Base-by-base conservation (phyloP, 1,284 basidiomycete species). In the Pterula multifida region DNA sequence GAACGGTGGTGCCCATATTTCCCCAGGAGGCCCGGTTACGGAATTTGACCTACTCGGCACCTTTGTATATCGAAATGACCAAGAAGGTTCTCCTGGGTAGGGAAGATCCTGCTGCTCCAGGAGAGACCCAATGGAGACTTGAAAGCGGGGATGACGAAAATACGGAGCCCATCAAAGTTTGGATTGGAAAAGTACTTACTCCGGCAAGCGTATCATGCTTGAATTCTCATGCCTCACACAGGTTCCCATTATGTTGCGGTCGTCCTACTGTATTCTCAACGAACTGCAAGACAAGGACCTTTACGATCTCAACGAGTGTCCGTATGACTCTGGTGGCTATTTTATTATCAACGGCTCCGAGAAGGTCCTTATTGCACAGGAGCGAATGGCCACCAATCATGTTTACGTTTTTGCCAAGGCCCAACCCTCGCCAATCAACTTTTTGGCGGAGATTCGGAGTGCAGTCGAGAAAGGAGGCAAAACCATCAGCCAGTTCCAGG, bases 261-360 rank as follows among this genome's bases (percentile, higher is more conserved):
- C 92, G 13, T 87, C 87, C 24, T 98, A 95, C 71, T 99, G 95
- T 68, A 90, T 95, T 55, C 79, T 98, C 42, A 78, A 85, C 58
- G 81, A 74, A 21, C 70, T 97, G 44, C 75, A 77, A 54, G 89
- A 95, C 49, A 76, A 83, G 53, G 85, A 90, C 59, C 72, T 94
- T 46, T 93, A 86, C 65, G 85, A 92, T 59, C 70, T 97, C 57
- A 96, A 96, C 62, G 95, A 99, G 68, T 99, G 95, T 61, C 95
- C 95, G 1, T 95, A 94, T 63, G 96, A 99, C 66, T 90, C 91
- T 50, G 95, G 95, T 64, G 95, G 95, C 54, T 99, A 99, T 68
- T 99, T 99, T 65, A 91, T 99, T 65, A 98, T 99, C 72, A 98
- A 98, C 60, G 95, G 95, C 24, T 98, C 96, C 1, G 95, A 99